These are phyloP conservation scores for Trichoderma sp. DNA, from an alignment of 2,329 filamentous ascomycete species.

Conservation along the genomic window DNA sequence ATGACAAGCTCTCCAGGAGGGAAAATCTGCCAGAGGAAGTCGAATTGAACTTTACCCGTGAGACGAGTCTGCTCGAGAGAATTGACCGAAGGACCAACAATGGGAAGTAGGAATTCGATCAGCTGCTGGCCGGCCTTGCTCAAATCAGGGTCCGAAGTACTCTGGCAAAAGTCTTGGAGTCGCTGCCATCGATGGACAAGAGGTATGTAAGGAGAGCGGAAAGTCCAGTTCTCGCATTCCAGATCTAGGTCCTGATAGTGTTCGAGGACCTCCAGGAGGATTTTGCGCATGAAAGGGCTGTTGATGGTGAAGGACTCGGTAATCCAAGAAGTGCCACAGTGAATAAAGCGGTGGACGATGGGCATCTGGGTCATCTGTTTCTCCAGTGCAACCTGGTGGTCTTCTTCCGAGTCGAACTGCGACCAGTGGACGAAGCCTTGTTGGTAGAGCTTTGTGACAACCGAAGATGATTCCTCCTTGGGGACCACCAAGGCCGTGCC, in stretches of 20 bases:
- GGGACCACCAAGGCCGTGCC: neutral
- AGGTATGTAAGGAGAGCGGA: neutral
- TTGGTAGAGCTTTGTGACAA: neutral
- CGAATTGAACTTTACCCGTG: neutral
- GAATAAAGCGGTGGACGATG: neutral
- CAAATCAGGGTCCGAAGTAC: neutral
- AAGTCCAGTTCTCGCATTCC: neutral
- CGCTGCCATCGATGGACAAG: neutral
- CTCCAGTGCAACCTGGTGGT: neutral
- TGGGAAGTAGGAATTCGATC: neutral
- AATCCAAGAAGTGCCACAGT: neutral
- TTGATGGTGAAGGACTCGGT: neutral
- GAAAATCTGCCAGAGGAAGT: neutral
- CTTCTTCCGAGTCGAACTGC: neutral
- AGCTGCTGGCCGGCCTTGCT: neutral
- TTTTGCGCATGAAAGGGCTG: neutral
- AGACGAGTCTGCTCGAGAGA: neutral
- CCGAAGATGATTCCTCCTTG: neutral
- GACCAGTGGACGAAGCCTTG: neutral
- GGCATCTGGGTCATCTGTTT: neutral
- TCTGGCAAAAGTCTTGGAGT: neutral
- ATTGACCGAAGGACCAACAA: neutral
- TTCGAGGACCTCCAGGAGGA: neutral
- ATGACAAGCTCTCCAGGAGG: constrained; percentile 1
- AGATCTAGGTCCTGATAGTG: neutral